Conservation (phyloP, 208 protist species). For the Leishmania tropica region DNA sequence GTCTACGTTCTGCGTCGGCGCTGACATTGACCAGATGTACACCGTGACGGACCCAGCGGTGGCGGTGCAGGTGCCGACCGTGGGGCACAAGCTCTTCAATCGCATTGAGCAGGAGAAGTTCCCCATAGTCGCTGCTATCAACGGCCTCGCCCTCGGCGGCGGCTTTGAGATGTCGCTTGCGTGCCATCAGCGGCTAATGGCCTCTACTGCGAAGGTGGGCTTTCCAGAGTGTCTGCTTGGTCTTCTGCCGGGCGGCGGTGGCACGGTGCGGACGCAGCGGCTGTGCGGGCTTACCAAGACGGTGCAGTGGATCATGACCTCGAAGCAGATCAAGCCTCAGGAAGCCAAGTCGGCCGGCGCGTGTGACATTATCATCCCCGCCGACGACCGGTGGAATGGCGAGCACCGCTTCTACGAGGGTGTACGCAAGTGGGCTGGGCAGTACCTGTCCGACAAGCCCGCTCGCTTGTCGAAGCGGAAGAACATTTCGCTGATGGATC, state of each 20-base stretch:
- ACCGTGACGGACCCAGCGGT: slow-evolving; percentile 56
- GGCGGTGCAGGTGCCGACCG: slow-evolving; percentile 37
- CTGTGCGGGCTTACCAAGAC: slow-evolving; percentile 90
- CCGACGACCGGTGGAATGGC: slow-evolving; percentile 55
- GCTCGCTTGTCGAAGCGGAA: slow-evolving; percentile 50
- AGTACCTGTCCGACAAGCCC: slow-evolving; percentile 59
- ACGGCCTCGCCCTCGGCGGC: slow-evolving; percentile 94
- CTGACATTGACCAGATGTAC: slow-evolving; percentile 84
- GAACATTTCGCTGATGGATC: slow-evolving; percentile 52
- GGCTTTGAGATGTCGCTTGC: slow-evolving; percentile 95
- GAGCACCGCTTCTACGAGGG: slow-evolving; percentile 80
- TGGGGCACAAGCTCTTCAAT: slow-evolving; percentile 70
- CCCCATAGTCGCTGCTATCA: slow-evolving; percentile 94
- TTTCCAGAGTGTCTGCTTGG: slow-evolving; percentile 94
- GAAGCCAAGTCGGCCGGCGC: slow-evolving; percentile 85
- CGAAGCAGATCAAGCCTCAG: slow-evolving; percentile 61
- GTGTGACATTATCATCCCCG: slow-evolving; percentile 58
- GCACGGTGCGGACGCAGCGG: slow-evolving; percentile 94
- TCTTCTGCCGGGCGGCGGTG: slow-evolving; percentile 93
- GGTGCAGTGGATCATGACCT: slow-evolving; percentile 89
- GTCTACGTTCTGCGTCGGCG: slow-evolving; percentile 82
- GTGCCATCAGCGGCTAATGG: slow-evolving; percentile 90
- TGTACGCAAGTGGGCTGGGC: slow-evolving; percentile 62
- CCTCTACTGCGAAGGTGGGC: slow-evolving; percentile 61
- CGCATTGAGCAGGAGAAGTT: slow-evolving; percentile 59